These are phyloP conservation scores for Pouteria campechiana DNA, from an alignment of 179 eudicot species.

Conservation along the genomic window DNA sequence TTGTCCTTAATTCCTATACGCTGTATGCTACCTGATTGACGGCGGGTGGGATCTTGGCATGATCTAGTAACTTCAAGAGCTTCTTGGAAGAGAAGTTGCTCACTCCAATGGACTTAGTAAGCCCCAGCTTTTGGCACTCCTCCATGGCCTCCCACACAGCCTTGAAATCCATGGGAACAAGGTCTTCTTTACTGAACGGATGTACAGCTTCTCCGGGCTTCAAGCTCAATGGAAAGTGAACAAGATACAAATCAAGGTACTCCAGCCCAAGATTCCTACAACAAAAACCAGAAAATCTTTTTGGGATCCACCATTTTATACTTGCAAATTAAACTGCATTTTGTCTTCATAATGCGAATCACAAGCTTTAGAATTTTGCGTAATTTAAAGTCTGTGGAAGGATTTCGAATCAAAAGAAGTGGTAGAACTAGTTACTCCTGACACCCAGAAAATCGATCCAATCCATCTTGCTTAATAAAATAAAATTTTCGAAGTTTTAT, in stretches of 20 bases:
- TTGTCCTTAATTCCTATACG: background rate
- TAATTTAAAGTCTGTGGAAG: too few species aligned
- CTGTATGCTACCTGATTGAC: conserved; percentile 42
- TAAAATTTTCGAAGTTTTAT: too few species aligned
- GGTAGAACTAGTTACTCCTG: too few species aligned
- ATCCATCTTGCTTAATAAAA: too few species aligned
- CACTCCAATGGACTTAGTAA: conserved; percentile 35
- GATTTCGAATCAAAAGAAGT: too few species aligned
- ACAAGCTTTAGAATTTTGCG: too few species aligned
- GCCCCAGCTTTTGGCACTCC: conserved; percentile 43
- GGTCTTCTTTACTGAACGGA: conserved; percentile 26
- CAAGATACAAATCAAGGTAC: conserved; percentile 38
- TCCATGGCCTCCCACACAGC: conserved; percentile 58
- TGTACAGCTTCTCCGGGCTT: conserved; percentile 23
- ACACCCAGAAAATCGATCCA: too few species aligned
- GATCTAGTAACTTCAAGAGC: conserved; percentile 20
- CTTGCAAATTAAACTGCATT: too few species aligned
- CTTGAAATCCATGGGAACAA: conserved; percentile 27
- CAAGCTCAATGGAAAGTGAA: conserved; percentile 56
- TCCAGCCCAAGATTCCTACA: conserved; percentile 35
- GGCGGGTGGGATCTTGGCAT: conserved; percentile 53
- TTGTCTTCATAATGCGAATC: too few species aligned
- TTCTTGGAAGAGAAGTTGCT: conserved; percentile 48
- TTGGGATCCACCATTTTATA: too few species aligned
- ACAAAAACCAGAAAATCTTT: conserved; percentile 22